phyloP scores from a whole-genome alignment of 1,139 yeast species.

The Geotrichum macrosporum region DNA sequence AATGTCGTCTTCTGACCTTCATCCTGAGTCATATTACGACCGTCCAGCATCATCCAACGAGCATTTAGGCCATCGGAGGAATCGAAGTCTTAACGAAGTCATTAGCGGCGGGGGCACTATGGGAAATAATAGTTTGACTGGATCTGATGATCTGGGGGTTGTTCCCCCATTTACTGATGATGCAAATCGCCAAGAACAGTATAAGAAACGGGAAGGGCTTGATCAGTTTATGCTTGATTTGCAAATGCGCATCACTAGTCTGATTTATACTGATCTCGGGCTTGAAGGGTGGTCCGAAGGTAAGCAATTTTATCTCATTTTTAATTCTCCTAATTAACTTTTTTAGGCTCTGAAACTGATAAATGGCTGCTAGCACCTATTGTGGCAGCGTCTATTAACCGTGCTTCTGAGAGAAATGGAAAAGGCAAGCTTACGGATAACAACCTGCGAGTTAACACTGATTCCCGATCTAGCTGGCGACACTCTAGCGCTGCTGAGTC shows the following conservation, averaged over 20 bases:
- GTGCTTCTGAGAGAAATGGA: neutral
- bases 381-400: conserved; percentile 22
- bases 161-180: conserved; percentile 14
- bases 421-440: conserved; percentile 2
- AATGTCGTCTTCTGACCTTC: conserved; percentile 14
- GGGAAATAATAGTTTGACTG: conserved; percentile 12
- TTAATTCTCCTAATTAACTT: conserved; percentile 9
- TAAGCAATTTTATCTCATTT: conserved; percentile 15
- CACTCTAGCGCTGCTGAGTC: conserved; percentile 11
- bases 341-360: conserved; percentile 35
- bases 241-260: conserved; percentile 33
- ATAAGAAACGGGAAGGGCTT: conserved; percentile 25
- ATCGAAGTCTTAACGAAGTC: conserved; percentile 30
- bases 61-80: conserved; percentile 27
- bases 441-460: conserved; percentile 12
- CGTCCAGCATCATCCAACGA: conserved; percentile 7
- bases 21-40: conserved; percentile 11
- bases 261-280: conserved; percentile 34
- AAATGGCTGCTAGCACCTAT: conserved; percentile 32
- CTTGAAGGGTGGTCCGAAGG: conserved; percentile 32
- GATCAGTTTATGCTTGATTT: conserved; percentile 29
- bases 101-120: conserved; percentile 2
- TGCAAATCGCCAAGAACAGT: conserved; percentile 10
- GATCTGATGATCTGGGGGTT: conserved; percentile 8
- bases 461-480: conserved; percentile 13